These are phyloP conservation scores for Rugonectria rugulosa DNA, from an alignment of 2,329 filamentous ascomycete species.

Conservation along the genomic window DNA sequence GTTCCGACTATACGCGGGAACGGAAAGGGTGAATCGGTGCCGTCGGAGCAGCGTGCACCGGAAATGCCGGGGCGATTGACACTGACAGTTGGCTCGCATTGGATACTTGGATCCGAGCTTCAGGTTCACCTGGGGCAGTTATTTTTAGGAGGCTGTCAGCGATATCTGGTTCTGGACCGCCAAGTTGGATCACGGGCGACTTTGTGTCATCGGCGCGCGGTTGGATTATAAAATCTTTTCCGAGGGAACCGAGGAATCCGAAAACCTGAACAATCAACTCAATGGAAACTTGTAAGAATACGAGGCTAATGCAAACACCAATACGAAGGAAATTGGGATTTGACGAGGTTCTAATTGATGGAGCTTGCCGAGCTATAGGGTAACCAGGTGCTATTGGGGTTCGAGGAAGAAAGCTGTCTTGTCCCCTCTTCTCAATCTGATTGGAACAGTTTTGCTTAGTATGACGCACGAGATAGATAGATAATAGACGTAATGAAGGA, in stretches of 20 bases:
- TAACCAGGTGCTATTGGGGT: no score
- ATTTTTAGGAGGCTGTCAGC: not conserved
- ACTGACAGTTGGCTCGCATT: not conserved
- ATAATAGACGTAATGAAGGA: no score
- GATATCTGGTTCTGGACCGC: not conserved
- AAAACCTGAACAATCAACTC: conserved; percentile 1
- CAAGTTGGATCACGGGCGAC: not conserved
- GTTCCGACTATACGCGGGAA: conserved; percentile 3
- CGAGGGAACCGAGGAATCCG: conserved; percentile 3
- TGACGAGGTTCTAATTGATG: conserved; percentile 3
- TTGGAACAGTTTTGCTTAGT: no score
- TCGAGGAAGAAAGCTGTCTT: no score
- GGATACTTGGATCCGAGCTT: not conserved
- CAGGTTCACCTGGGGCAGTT: not conserved
- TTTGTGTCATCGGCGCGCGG: conserved; percentile 1
- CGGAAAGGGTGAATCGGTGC: not conserved
- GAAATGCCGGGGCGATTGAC: not conserved
- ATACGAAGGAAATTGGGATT: not conserved
- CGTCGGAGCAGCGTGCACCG: not conserved
- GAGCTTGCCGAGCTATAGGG: conserved; percentile 3
- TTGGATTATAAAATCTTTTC: conserved; percentile 2
- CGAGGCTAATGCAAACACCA: not conserved
- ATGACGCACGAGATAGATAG: no score
- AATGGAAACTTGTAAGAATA: conserved; percentile 11
- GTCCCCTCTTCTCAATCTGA: no score